A percentile compares a stretch with the other conserved stretches of the same genome.
Evolutionary conservation across 805 yeast species (phyloP).

Genomic region (Phaffomyces antillensis): DNA sequence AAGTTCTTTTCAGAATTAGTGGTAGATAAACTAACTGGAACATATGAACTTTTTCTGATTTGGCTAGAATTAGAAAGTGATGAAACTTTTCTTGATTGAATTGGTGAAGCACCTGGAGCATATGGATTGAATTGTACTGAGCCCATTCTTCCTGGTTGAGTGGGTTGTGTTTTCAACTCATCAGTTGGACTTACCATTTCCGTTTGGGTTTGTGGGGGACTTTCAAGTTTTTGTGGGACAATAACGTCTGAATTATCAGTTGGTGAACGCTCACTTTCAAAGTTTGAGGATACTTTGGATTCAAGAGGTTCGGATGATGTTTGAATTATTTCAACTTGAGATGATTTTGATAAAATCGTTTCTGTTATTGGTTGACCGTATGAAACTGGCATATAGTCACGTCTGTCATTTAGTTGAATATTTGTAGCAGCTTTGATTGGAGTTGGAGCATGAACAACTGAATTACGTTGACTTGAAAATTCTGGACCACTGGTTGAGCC

Average conservation of each 20-base stretch:
- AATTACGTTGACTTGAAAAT: not conserved
- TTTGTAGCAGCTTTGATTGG: too few species aligned
- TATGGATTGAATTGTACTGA: not conserved
- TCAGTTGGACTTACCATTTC: not conserved
- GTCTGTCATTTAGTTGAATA: too few species aligned
- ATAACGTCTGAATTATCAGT: too few species aligned
- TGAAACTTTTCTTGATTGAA: not conserved
- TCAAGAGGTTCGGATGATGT: too few species aligned
- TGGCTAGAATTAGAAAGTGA: not conserved
- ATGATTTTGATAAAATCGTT: too few species aligned
- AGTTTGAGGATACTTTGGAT: too few species aligned
- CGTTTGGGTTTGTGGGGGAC: not conserved
- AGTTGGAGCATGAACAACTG: not conserved
- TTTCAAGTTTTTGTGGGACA: too few species aligned
- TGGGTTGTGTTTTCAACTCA: not conserved
- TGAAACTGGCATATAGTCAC: too few species aligned
- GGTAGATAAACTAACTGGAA: not conserved
- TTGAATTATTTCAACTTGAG: too few species aligned
- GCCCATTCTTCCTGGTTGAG: not conserved
- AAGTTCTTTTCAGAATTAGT: conserved; percentile 3
- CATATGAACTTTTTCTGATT: conserved; percentile 3
- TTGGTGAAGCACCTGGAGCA: not conserved
- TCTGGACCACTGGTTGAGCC: not conserved
- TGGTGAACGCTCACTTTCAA: too few species aligned
- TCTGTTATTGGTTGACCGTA: too few species aligned